Base-by-base conservation (phyloP, 2,329 filamentous ascomycete species). In the Plectosphaerella cucumerina region DNA sequence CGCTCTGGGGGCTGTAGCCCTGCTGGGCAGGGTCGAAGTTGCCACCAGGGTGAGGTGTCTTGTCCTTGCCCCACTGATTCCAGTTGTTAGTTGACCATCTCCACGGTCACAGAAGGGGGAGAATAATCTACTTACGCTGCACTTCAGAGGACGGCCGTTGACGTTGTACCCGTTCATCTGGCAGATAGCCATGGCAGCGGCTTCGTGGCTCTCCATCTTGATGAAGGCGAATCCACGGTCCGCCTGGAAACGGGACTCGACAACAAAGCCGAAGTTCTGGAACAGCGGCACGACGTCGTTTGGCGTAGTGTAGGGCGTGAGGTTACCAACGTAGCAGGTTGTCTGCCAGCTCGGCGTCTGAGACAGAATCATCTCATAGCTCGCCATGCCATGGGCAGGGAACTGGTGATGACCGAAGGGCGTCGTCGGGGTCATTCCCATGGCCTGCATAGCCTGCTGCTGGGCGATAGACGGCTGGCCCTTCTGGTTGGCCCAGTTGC, bases 401-500 rank as follows among this genome's bases (percentile, higher is more conserved):
- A 97, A 99, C 67, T 97, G 93, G 68, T 99, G 94, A 67, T 96
- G 92, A 33, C 93, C 94, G 64, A 92, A 99, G 12, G 93, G 91
- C 44, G 92, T 97, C 26, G 93, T 96, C 5, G 94, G 94, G 22
- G 93, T 96, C 87, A 99, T 92, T 66, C 94, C 94, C 90, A 97
- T 96, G 53, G 91, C 88, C 56, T 87, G 87, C 90, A 99, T 94
- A 35, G 91, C 90, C 71, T 96, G 90, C 73, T 97, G 94, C 74
- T 99, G 93, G 46, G 92, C 91, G 70, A 97, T 97, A 2, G 94
- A 97, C 51, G 94, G 94, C 66, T 99, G 94, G n/a, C 94, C 94
- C 78, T 99, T 99, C 68, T 99, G 94, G 76, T 99, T 99, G 54
- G 94, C 94, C 94, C 94, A 99, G 78, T 99, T 99, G 82, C 93